Evolutionary conservation across 2,329 filamentous ascomycete species (phyloP), one percentile per base, ranked within the genome.

Genomic region (Alternaria postmessia): DNA sequence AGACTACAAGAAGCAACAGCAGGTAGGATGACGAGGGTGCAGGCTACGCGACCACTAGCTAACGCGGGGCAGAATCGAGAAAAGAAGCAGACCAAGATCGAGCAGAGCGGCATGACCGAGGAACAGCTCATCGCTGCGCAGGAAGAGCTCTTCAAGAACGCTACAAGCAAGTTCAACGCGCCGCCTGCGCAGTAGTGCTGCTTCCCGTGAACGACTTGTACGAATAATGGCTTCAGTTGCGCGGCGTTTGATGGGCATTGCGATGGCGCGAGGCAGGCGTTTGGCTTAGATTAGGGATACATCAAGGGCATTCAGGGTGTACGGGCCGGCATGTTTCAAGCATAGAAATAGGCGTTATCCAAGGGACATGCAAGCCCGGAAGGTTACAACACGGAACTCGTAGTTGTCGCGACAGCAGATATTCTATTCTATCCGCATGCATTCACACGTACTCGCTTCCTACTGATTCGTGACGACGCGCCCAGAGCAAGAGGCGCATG

Each of bases 51-150:
- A 22, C 5, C 32, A 5, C 28, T 39, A 53, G 59, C 66, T 75
- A 57, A 72, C 57, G 24, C 54, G 44, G 55, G 18, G 62, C 74
- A 97, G 93, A 92, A 91, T 30, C 91, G 94, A 48, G 95, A 99
- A 81, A 96, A 96, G 85, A 97, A 97, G 81, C 91, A 94, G 66
- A 96, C 94, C 80, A 98, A 98, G 82, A 93, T 98, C 74, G 94
- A 97, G 72, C 91, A 95, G 77, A 97, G 93, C 76, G 94, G 94
- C 54, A 86, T 98, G 82, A 91, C 91, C 0, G 89, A 96, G 76
- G 95, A 97, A 70, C 91, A 99, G 79, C 85, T 99, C 49, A 88
- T 95, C 58, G 87, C 90, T 49, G 88, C 97, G 73, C 95, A 99
- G 77, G 90, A 95, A 78, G 93, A 96, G 78, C 87, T 97, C 68